Base-by-base conservation (phyloP, 2,329 filamentous ascomycete genomes). In the Colletotrichum cereale region DNA sequence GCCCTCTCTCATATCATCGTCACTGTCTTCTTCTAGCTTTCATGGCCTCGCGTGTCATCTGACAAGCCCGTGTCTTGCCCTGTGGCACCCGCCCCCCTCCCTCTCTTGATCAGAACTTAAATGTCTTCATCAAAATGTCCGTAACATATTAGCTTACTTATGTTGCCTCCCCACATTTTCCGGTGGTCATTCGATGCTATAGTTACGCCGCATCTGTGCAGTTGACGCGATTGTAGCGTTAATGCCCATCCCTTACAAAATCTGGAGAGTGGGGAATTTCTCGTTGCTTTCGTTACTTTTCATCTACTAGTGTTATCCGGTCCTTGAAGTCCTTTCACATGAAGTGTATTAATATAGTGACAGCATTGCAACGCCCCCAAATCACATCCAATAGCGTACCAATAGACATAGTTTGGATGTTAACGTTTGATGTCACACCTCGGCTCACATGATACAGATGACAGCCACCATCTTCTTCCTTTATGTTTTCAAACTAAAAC, bases 391-490 rank as follows among this genome's bases (percentile, higher is more conserved):
- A 5, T 18, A 34, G 6, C n/a, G 26, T 31, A 21, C 24, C 42
- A 29, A 24, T 16, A 36, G n/a, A 11, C 31, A 24, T 14, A 10
- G 56, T 48, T 34, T 48, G 64, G 63, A 71, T 57, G n/a, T n/a
- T 50, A 42, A 42, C 18, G 63, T 57, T 62, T 40, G 36, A n/a
- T 34, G 36, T 47, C 60, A 44, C 50, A 57, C 42, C 68, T 64
- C 31, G 50, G 36, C 50, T 40, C 44, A 10, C 31, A n/a, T 44
- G 44, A 67, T 52, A 53, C 58, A 58, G 68, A 53, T 68, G 68
- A 68, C 68, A 68, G 64, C 52, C 52, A 67, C 40, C 40, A 48
- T 50, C 26, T 58, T 24, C 21, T 44, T 21, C 21, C 18, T 6
- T n/a, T 60, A 3, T 14, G 18, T n/a, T 38, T 44, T 34, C 21